phyloP scores from a whole-genome alignment of 306 rosid species.

The Fragaria ananassa region DNA sequence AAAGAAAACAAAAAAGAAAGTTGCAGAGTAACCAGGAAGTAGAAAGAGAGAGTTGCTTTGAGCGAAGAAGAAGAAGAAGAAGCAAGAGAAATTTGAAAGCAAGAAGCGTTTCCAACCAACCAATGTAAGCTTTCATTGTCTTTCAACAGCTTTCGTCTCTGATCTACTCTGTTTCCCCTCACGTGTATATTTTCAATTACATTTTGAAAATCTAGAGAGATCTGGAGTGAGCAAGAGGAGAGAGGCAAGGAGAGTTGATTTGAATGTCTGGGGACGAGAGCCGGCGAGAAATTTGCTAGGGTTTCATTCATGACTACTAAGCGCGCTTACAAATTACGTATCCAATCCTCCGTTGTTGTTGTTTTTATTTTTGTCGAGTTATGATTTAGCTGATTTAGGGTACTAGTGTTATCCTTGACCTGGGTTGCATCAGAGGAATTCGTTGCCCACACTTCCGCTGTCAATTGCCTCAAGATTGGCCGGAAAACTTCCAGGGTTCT shows the following conservation, averaged over 20 bases:
- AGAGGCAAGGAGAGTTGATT: constrained; percentile 7
- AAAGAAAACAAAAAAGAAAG: not conserved
- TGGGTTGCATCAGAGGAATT: constrained; percentile 72
- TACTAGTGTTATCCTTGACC: constrained; percentile 46
- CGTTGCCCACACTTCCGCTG: constrained; percentile 93
- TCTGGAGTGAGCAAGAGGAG: constrained; percentile 10
- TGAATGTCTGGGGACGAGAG: constrained; percentile 19
- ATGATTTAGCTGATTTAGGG: not conserved
- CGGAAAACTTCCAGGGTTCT: constrained; percentile 89
- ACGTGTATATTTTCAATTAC: constrained; percentile 1
- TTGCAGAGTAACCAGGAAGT: not conserved
- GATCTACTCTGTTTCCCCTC: constrained; percentile 18
- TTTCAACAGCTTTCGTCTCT: not conserved
- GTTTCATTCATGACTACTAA: constrained; percentile 84
- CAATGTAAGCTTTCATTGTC: not conserved
- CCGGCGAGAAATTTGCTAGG: constrained; percentile 25
- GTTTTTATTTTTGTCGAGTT: not conserved
- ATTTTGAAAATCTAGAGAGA: constrained; percentile 18
- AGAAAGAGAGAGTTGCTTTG: not conserved
- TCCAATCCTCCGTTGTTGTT: constrained; percentile 41
- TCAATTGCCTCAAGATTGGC: constrained; percentile 97
- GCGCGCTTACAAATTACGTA: constrained; percentile 99
- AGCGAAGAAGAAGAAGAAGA: not conserved
- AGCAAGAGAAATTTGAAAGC: not conserved
- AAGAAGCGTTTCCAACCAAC: not conserved